Evolutionary conservation across 2,329 filamentous ascomycete genomes (phyloP).

Genomic region (Diplodia seriata): DNA sequence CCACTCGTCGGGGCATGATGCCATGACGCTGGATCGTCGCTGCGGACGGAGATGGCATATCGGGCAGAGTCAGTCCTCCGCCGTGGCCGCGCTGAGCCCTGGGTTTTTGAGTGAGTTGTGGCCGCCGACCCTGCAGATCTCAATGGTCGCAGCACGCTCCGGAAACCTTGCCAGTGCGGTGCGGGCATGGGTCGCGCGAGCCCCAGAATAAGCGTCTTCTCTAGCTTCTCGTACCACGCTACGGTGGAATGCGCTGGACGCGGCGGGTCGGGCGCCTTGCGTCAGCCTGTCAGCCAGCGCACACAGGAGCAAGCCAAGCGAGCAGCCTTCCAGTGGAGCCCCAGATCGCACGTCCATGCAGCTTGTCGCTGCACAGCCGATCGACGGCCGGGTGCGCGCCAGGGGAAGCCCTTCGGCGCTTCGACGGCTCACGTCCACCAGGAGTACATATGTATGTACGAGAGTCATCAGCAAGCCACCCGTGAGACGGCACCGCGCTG

Average conservation of each 20-base stretch:
- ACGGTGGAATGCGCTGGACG: constrained; percentile 22
- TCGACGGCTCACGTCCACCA: constrained; percentile 23
- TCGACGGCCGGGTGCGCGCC: constrained; percentile 26
- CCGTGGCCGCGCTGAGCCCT: constrained; percentile 9
- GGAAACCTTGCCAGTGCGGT: constrained; percentile 23
- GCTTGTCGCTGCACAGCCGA: neutral
- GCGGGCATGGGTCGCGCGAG: constrained; percentile 17
- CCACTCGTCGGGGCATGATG: constrained; percentile 22
- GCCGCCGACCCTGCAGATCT: constrained; percentile 28
- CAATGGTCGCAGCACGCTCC: constrained; percentile 19
- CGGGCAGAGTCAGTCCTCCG: constrained; percentile 17
- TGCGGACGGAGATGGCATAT: constrained; percentile 22
- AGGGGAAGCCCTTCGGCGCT: constrained; percentile 27
- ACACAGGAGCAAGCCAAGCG: constrained; percentile 28
- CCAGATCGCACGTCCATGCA: constrained; percentile 26
- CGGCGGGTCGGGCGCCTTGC: constrained; percentile 23
- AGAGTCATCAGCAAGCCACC: constrained; percentile 28
- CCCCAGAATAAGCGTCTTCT: constrained; percentile 5
- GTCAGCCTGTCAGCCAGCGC: constrained; percentile 31
- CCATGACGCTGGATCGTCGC: constrained; percentile 14
- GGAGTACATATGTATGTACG: constrained; percentile 24
- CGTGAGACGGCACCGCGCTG: constrained; percentile 19
- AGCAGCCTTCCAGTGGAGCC: constrained; percentile 28
- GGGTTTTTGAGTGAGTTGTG: constrained; percentile 19
- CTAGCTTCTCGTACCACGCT: constrained; percentile 8